These are phyloP conservation scores for Claviceps humidiphila DNA, from an alignment of 2,329 filamentous ascomycete species.

Conservation along the genomic window DNA sequence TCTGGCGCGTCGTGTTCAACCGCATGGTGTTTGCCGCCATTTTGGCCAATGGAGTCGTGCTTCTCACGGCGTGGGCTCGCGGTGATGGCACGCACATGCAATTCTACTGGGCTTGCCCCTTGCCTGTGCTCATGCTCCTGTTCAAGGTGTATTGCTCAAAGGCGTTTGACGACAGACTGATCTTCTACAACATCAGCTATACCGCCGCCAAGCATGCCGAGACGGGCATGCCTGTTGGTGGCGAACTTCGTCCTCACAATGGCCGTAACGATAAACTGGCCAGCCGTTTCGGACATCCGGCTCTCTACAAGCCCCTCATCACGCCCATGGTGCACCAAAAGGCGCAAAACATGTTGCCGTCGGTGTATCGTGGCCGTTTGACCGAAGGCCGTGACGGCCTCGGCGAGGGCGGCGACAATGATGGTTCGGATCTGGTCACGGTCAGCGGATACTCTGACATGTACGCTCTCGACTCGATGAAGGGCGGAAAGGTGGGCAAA, in stretches of 20 bases:
- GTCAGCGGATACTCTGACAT: slow-evolving; percentile 71
- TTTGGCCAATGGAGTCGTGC: slow-evolving; percentile 66
- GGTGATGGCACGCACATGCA: slow-evolving; percentile 46
- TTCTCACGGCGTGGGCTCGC: slow-evolving; percentile 59
- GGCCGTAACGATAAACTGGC: slow-evolving; percentile 55
- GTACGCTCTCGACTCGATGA: slow-evolving; percentile 71
- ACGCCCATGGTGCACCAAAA: slow-evolving; percentile 93
- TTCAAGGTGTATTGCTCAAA: slow-evolving; percentile 80
- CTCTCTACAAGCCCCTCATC: slow-evolving; percentile 75
- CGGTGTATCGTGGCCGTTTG: slow-evolving; percentile 72
- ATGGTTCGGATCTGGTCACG: slow-evolving; percentile 40
- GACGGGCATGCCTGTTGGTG: slow-evolving; percentile 22
- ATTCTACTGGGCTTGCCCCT: slow-evolving; percentile 57
- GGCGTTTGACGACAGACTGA: slow-evolving; percentile 64
- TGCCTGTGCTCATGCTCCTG: slow-evolving; percentile 62
- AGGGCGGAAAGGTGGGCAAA: slow-evolving; percentile 35
- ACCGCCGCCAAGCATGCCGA: slow-evolving; percentile 33
- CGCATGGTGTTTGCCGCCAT: slow-evolving; percentile 75
- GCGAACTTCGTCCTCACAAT: slow-evolving; percentile 28
- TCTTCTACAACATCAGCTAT: slow-evolving; percentile 63
- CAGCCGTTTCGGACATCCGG: slow-evolving; percentile 78
- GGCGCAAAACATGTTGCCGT: slow-evolving; percentile 73
- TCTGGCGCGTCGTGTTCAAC: slow-evolving; percentile 87
- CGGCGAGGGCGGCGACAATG: slow-evolving; percentile 37
- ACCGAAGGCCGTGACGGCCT: slow-evolving; percentile 28